Base-by-base conservation (phyloP, 2,329 filamentous ascomycete species). In the Nemania abortiva region DNA sequence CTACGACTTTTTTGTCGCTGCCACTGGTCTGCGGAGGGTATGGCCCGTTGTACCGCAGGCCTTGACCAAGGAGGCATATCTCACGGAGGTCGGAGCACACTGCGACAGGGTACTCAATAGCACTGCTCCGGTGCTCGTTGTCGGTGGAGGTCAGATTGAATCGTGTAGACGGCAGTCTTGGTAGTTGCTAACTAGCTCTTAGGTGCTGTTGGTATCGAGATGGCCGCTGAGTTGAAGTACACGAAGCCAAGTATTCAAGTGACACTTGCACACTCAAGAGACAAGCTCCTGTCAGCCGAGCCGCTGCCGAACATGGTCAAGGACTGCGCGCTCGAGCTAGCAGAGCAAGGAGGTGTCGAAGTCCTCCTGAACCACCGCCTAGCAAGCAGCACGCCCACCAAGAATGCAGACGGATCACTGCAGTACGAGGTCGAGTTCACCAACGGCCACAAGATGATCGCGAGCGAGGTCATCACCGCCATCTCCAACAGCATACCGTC, bases 1-100 rank as follows among this genome's bases (percentile, higher is more conserved):
- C 7, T 95, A 95, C 75, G 93, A 95, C 81, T 95, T 90, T 78
- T 86, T 95, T n/a, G 82, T 95, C 61, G 88, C 90, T 5, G 89
- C 90, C 1, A 89, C 92, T 0, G 93, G 93, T 1, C 81, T 95
- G 53, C 86, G 89, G 63, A 84, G 93, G 59, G 87, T 84, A 2
- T 95, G 89, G 84, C 92, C 93, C 0, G 89, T 91, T 0, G 91
- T 94, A 0, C 92, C 93, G 0, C 89, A 91, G 77, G 87, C 89
- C 0, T 78, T 89, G 55, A 87, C 83, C 15, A 86, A 85, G 72
- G 87, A 90, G 72, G 82, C 87, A 63, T 94, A 91, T 77, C 81
- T 93, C 1, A 77, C 83, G 53, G 91, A 94, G 75, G 85, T 86
- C 0, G 83, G 84, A 56, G 81, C 84, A 10, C 90, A 93, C 70